A percentile compares a stretch with the other conserved stretches of the same genome.
Conservation (phyloP, 2,329 filamentous ascomycete species). For the Raffaelea albimanens region DNA sequence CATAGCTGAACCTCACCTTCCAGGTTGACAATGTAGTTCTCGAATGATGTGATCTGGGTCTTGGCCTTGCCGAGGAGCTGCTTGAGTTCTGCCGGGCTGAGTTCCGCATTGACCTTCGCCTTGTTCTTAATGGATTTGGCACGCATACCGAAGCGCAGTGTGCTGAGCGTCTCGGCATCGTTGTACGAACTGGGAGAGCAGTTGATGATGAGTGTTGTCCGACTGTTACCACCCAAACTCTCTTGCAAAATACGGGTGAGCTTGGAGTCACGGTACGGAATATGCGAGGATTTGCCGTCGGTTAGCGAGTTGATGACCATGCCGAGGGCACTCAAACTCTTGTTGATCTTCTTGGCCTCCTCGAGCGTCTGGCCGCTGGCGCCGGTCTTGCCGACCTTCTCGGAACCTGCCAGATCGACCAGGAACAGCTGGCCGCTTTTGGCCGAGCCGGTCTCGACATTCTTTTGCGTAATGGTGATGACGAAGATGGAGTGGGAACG, state of each 20-base stretch:
- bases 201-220: slow-evolving; percentile 98
- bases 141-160: slow-evolving; percentile 86
- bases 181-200: slow-evolving; percentile 99
- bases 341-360: slow-evolving; percentile 99
- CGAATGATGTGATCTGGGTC: slow-evolving; percentile 78
- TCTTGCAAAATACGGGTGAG: slow-evolving; percentile 96
- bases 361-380: slow-evolving; percentile 95
- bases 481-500: slow-evolving; percentile 98
- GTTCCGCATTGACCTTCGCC: slow-evolving; percentile 97
- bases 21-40: slow-evolving; percentile 72
- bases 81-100: slow-evolving; percentile 93
- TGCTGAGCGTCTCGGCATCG: slow-evolving; percentile 87
- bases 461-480: slow-evolving; percentile 94
- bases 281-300: slow-evolving; percentile 90
- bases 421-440: slow-evolving; percentile 96
- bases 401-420: slow-evolving; percentile 94
- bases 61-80: slow-evolving; percentile 86
- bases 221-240: slow-evolving; percentile 91
- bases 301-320: slow-evolving; percentile 99
- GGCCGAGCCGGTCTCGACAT: slow-evolving; percentile 88
- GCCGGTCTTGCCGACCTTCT: slow-evolving; percentile 97
- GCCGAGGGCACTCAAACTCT: slow-evolving; percentile 92
- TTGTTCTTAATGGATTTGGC: slow-evolving; percentile 99
- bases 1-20: slow-evolving; percentile 80
- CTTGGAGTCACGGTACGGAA: slow-evolving; percentile 97